Base-by-base conservation (phyloP, 208 protist species). In the Acanthamoeba royreba region DNA sequence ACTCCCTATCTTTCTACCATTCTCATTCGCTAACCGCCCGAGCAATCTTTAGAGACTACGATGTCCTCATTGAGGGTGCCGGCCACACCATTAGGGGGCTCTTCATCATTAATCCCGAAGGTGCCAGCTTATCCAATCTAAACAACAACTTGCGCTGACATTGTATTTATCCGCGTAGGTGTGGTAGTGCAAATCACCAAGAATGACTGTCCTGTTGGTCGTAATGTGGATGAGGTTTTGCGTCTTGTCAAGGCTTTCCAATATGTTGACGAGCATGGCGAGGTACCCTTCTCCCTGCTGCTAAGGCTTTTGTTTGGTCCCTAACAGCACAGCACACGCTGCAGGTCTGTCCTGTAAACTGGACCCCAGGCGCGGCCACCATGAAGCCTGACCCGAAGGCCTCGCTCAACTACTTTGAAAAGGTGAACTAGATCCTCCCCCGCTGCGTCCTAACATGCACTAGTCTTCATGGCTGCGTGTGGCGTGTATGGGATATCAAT, bases 41-140 rank as follows among this genome's bases (percentile, higher is more conserved):
- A n/a, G n/a, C n/a, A n/a, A n/a, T n/a, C n/a, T n/a, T n/a, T n/a
- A n/a, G n/a, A n/a, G 94, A 98, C 92, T 99, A 99, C 96, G 98
- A 98, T 86, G 97, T 98, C 28, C 97, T 99, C 91, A 96, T 98
- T 74, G 98, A 99, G 90, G 97, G 97, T 9, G 96, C 93, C 17
- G 98, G 98, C 83, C 94, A 95, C 4, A 92, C 98, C 58, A 97
- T 98, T 93, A 97, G 98, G 89, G 99, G 98, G 46, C 96, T 99
- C 28, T 99, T 99, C 97, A 99, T 99, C 95, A 99, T 99, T 95
- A 98, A 98, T 96, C 95, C 95, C 35, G 96, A 98, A n/a, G 97
- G 97, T 88, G 97, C 97, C 25, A 4, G 8, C 53, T 4, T 98
- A 98, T 90, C 97, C 86, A 98, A 97, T 22, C 93, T 99, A 92